Evolutionary conservation across 495 filamentous ascomycete genomes (phyloP).

Genomic region (Aspergillus affinis): DNA sequence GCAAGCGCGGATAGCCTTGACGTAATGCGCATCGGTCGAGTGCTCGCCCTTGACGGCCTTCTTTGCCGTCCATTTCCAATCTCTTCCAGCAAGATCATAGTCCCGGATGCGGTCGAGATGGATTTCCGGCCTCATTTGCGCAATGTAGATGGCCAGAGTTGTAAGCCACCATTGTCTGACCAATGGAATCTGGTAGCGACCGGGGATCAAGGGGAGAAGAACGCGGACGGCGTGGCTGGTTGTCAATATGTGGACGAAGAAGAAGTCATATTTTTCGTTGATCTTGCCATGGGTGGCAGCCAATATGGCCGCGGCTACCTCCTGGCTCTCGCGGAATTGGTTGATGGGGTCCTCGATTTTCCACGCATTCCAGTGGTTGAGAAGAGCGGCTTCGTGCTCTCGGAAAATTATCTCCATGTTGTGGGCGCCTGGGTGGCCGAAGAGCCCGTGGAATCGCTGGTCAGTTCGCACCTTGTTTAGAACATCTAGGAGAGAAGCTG

Average conservation of each 20-base stretch:
- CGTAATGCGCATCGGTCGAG: conserved; percentile 74
- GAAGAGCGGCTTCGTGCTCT: conserved; percentile 64
- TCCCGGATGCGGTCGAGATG: conserved; percentile 60
- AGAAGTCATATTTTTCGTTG: conserved; percentile 70
- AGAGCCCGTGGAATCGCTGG: conserved; percentile 54
- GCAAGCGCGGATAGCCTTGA: conserved; percentile 77
- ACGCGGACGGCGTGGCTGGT: conserved; percentile 85
- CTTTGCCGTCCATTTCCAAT: conserved; percentile 74
- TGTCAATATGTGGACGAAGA: conserved; percentile 76
- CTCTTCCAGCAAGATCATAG: conserved; percentile 58
- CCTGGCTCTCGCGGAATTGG: conserved; percentile 76
- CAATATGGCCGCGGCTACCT: conserved; percentile 70
- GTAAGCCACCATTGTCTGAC: conserved; percentile 89
- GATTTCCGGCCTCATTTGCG: conserved; percentile 69
- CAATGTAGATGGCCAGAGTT: conserved; percentile 72
- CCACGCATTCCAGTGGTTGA: conserved; percentile 91
- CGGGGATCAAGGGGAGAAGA: conserved; percentile 74
- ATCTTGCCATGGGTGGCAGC: conserved; percentile 53
- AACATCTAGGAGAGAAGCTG: conserved; percentile 64
- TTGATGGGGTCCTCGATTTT: conserved; percentile 59
- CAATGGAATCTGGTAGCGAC: conserved; percentile 67
- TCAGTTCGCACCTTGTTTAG: conserved; percentile 57
- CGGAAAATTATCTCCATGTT: conserved; percentile 68
- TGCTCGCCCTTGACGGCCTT: conserved; percentile 64
- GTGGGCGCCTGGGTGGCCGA: conserved; percentile 53